Evolutionary conservation across 768 basidiomycete species (phyloP).

Genomic region (Xanthoconium stramineum): DNA sequence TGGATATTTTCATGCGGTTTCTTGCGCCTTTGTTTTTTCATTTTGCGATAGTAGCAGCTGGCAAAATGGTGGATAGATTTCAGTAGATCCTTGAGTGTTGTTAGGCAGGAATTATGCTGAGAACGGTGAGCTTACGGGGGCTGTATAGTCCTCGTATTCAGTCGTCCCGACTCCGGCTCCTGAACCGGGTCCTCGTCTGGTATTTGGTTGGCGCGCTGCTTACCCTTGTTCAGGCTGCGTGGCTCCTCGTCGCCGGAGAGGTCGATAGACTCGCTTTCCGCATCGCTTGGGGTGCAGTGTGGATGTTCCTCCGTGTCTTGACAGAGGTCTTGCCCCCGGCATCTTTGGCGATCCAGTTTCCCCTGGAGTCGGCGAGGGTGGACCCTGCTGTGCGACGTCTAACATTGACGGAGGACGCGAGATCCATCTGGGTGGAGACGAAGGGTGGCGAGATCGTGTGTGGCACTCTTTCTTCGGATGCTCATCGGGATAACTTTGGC

Average conservation of each 20-base stretch:
- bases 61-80: constrained; percentile 53
- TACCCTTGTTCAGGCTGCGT: constrained; percentile 22
- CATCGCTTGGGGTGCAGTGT: constrained; percentile 9
- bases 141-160: constrained; percentile 35
- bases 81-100: constrained; percentile 43
- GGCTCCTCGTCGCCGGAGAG: constrained; percentile 20
- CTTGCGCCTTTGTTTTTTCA: constrained; percentile 34
- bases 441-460: constrained; percentile 62
- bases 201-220: constrained; percentile 18
- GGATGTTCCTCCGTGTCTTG: constrained; percentile 33
- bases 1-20: constrained; percentile 18
- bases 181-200: constrained; percentile 9
- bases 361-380: constrained; percentile 44
- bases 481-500: constrained; percentile 27
- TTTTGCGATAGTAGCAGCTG: constrained; percentile 56
- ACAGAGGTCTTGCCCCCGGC: constrained; percentile 52
- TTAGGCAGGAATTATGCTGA: constrained; percentile 7
- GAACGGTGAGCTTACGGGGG: constrained; percentile 43
- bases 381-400: constrained; percentile 34
- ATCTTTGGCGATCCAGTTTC: constrained; percentile 66
- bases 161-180: constrained; percentile 13
- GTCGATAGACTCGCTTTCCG: constrained; percentile 23
- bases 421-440: constrained; percentile 63
- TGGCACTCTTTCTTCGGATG: constrained; percentile 43
- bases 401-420: constrained; percentile 42